Evolutionary conservation across 1,284 basidiomycete genomes (phyloP).

Genomic region (Austropuccinia psidii): DNA sequence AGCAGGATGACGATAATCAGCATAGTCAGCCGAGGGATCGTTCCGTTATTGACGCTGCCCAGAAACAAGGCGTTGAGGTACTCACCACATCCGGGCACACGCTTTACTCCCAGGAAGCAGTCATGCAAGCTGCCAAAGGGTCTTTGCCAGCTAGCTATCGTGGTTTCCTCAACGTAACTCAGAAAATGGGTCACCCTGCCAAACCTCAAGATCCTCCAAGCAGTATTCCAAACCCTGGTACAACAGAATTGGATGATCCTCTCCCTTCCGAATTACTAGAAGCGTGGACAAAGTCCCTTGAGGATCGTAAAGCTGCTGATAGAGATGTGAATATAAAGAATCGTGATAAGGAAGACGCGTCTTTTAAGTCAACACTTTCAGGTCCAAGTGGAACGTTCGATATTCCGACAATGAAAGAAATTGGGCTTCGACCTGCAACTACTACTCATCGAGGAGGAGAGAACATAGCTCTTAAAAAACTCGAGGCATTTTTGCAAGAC

Average conservation of each 20-base stretch:
- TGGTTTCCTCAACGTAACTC: slow-evolving; percentile 43
- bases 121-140: not conserved
- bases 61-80: slow-evolving; percentile 46
- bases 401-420: slow-evolving; percentile 52
- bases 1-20: slow-evolving; percentile 44
- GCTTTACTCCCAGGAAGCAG: slow-evolving; percentile 47
- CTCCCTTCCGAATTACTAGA: slow-evolving; percentile 14
- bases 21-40: slow-evolving; percentile 44
- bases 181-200: slow-evolving; percentile 25
- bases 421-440: slow-evolving; percentile 50
- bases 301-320: not conserved
- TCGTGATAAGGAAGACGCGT: not conserved
- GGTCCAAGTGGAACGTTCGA: slow-evolving; percentile 50
- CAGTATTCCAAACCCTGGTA: slow-evolving; percentile 42
- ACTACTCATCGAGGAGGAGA: slow-evolving; percentile 54
- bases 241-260: slow-evolving; percentile 39
- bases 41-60: slow-evolving; percentile 44
- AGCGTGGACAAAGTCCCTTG: slow-evolving; percentile 1
- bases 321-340: slow-evolving; percentile 22
- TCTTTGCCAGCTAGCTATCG: slow-evolving; percentile 39
- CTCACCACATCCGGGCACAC: slow-evolving; percentile 49
- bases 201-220: slow-evolving; percentile 40
- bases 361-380: slow-evolving; percentile 41
- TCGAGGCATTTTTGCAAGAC: slow-evolving; percentile 50
- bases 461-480: slow-evolving; percentile 49